Conservation (phyloP, 2,329 filamentous ascomycete species). For the Penicillium italicum region DNA sequence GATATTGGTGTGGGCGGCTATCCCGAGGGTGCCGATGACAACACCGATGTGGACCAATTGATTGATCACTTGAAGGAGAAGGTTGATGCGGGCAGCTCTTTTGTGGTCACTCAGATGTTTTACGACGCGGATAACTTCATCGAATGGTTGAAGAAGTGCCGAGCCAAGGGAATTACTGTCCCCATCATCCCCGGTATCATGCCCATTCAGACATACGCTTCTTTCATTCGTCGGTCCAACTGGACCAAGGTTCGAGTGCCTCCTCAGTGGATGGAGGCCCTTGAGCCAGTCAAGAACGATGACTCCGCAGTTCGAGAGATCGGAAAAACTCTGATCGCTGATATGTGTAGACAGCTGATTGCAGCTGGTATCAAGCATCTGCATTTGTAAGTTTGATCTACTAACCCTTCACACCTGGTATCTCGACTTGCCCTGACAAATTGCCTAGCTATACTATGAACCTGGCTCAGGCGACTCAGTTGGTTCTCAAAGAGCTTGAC, state of each 20-base stretch:
- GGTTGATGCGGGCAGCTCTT: constrained; percentile 86
- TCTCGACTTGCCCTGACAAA: neutral
- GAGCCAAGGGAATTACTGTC: constrained; percentile 75
- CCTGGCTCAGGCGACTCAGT: constrained; percentile 84
- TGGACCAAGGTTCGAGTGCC: constrained; percentile 89
- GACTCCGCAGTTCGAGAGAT: constrained; percentile 88
- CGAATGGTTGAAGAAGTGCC: constrained; percentile 81
- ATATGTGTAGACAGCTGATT: constrained; percentile 85
- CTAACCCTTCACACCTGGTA: neutral
- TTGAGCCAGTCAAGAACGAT: constrained; percentile 95
- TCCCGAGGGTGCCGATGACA: constrained; percentile 91
- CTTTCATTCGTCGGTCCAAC: constrained; percentile 82
- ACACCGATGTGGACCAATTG: constrained; percentile 77
- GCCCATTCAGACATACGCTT: constrained; percentile 92
- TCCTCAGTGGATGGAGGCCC: constrained; percentile 69
- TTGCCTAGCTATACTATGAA: constrained; percentile 85
- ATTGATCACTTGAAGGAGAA: constrained; percentile 96
- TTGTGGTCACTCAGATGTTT: constrained; percentile 99
- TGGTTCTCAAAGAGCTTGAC: constrained; percentile 86
- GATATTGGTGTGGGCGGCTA: constrained; percentile 97
- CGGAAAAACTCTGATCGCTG: constrained; percentile 79
- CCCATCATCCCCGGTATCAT: constrained; percentile 86
- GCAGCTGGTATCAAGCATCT: constrained; percentile 78
- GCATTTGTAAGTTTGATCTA: constrained; percentile 63
- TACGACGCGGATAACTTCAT: constrained; percentile 97